Percentiles rank a stretch among this genome's conserved stretches.
These are phyloP conservation scores for Aspergillus sp. DNA, from an alignment of 2,329 filamentous ascomycete genomes.

Conservation along the genomic window DNA sequence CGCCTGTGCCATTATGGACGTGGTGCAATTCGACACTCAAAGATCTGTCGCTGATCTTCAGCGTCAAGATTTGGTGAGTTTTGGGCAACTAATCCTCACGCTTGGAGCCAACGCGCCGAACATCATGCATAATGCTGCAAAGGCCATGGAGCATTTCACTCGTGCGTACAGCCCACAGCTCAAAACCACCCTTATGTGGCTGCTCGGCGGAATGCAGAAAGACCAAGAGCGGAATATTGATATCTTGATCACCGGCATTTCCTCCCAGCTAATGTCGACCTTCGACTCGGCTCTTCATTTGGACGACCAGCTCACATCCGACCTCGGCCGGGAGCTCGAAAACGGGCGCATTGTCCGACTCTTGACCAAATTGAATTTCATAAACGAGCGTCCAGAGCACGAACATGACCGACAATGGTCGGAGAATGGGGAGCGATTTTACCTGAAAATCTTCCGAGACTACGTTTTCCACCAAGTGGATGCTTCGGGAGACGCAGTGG, in stretches of 20 bases:
- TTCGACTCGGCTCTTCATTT: constrained; percentile 79
- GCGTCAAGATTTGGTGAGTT: constrained; percentile 79
- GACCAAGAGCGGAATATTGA: constrained; percentile 70
- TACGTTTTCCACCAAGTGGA: constrained; percentile 98
- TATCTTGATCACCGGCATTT: constrained; percentile 74
- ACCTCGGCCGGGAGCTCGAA: constrained; percentile 79
- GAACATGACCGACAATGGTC: constrained; percentile 79
- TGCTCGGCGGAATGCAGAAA: constrained; percentile 66
- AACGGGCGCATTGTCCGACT: constrained; percentile 83
- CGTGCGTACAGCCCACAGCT: constrained; percentile 76
- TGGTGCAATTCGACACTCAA: constrained; percentile 75
- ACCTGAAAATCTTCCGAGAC: constrained; percentile 91
- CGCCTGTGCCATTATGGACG: constrained; percentile 85
- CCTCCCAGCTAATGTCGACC: constrained; percentile 70
- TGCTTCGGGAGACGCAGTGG: constrained; percentile 73
- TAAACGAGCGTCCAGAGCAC: constrained; percentile 88
- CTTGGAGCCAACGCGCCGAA: constrained; percentile 69
- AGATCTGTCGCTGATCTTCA: constrained; percentile 74
- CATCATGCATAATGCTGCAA: constrained; percentile 62
- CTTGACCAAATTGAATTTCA: constrained; percentile 76
- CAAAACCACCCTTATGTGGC: constrained; percentile 77
- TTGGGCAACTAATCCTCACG: constrained; percentile 81
- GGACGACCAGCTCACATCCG: constrained; percentile 70
- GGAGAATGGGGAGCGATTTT: constrained; percentile 88
- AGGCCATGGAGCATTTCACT: constrained; percentile 73